A percentile compares a stretch with the other conserved stretches of the same genome.
Conservation (phyloP, 2,329 filamentous ascomycete genomes). For the Calycina marina region DNA sequence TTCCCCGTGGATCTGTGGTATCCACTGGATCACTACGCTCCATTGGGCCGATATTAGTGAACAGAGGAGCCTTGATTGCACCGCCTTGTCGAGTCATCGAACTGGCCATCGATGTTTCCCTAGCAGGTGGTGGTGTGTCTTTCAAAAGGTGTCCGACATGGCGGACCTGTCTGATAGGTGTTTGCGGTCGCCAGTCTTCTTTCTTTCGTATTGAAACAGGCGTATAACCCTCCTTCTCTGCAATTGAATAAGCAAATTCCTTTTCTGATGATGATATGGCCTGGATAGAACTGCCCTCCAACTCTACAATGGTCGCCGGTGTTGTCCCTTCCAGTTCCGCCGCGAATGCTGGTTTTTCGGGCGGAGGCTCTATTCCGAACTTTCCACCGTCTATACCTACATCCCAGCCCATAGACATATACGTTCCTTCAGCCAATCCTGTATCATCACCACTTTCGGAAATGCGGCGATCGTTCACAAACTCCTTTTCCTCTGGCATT, state of each 20-base stretch:
- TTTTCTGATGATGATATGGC: too few species aligned
- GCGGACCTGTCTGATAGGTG: not conserved
- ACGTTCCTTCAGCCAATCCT: not conserved
- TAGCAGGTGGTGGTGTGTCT: not conserved
- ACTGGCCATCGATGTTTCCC: not conserved
- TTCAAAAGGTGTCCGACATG: not conserved
- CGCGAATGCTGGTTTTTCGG: not conserved
- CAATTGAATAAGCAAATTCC: not conserved
- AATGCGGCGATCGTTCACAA: too few species aligned
- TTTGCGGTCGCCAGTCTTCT: not conserved
- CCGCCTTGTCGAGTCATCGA: not conserved
- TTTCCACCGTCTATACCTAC: not conserved
- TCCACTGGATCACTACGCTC: not conserved
- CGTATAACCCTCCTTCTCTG: not conserved
- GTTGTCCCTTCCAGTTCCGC: not conserved
- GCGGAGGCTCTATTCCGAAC: not conserved
- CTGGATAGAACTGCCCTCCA: not conserved
- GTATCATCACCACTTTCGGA: not conserved
- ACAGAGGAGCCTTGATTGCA: not conserved
- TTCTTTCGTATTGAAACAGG: not conserved
- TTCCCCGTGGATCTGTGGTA: too few species aligned
- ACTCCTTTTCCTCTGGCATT: not conserved
- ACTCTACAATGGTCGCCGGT: not conserved
- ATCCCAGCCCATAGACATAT: not conserved
- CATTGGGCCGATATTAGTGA: not conserved